Conservation (phyloP, 2,329 filamentous ascomycete genomes). For the Fusarium sp. region DNA sequence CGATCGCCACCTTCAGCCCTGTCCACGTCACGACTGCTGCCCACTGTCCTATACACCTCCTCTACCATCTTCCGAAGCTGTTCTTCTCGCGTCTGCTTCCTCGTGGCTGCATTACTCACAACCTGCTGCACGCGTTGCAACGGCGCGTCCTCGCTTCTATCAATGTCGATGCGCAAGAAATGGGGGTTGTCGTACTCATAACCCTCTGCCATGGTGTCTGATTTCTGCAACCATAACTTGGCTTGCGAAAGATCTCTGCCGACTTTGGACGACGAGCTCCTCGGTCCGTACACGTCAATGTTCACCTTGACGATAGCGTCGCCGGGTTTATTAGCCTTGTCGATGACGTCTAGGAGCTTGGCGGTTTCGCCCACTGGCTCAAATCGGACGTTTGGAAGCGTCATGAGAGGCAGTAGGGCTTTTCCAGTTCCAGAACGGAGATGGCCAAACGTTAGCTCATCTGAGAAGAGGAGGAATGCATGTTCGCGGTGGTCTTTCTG, state of each 20-base stretch:
- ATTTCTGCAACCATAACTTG: conserved; percentile 50
- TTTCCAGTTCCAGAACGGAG: not conserved
- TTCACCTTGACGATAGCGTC: conserved; percentile 44
- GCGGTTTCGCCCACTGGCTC: conserved; percentile 9
- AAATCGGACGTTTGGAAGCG: not conserved
- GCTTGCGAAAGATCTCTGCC: conserved; percentile 43
- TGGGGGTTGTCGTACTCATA: conserved; percentile 17
- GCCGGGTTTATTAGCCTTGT: conserved; percentile 35
- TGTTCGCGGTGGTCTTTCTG: not conserved
- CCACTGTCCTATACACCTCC: not conserved
- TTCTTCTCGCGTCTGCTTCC: not conserved
- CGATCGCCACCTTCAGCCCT: not conserved
- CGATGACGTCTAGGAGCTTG: conserved; percentile 39
- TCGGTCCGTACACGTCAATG: conserved; percentile 52
- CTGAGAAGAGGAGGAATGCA: not conserved
- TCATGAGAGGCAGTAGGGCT: not conserved
- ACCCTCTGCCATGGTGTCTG: conserved; percentile 29
- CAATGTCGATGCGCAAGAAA: conserved; percentile 9
- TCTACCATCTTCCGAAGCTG: not conserved
- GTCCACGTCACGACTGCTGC: not conserved
- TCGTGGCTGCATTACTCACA: not conserved
- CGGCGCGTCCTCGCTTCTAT: not conserved
- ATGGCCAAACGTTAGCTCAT: not conserved
- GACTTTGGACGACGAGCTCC: conserved; percentile 22
- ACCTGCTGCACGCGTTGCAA: not conserved